Evolutionary conservation across 2,329 filamentous ascomycete species (phyloP).

Genomic region (Ustulina deusta): DNA sequence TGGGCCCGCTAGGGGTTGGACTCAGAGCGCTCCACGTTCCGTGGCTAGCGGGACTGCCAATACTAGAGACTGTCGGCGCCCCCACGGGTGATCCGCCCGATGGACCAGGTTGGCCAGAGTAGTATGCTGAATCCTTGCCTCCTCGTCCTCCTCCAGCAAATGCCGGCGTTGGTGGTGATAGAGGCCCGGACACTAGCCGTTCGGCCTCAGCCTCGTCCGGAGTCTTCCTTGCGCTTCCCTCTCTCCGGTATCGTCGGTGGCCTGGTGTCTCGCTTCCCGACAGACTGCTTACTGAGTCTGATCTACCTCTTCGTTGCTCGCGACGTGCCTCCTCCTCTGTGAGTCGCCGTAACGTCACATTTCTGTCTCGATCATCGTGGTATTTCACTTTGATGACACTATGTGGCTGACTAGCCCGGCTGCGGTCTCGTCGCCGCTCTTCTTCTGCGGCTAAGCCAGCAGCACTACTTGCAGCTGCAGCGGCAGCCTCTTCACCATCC

Average conservation of each 20-base stretch:
- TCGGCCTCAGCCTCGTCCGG: constrained; percentile 61
- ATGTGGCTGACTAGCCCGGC: constrained; percentile 61
- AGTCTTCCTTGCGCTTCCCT: constrained; percentile 60
- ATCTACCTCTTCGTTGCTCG: constrained; percentile 56
- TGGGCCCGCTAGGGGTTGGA: constrained; percentile 58
- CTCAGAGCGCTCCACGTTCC: constrained; percentile 67
- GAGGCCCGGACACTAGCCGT: constrained; percentile 54
- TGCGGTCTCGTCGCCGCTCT: constrained; percentile 56
- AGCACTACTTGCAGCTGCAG: constrained; percentile 61
- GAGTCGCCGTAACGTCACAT: constrained; percentile 70
- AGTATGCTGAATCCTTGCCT: constrained; percentile 72
- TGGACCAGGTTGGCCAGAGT: constrained; percentile 63
- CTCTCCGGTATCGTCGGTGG: constrained; percentile 64
- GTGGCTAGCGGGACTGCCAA: constrained; percentile 60
- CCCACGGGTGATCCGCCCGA: constrained; percentile 55
- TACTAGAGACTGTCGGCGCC: constrained; percentile 60
- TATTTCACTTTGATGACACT: constrained; percentile 72
- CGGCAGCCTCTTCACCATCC: constrained; percentile 60
- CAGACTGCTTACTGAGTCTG: constrained; percentile 66
- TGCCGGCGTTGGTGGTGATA: constrained; percentile 68
- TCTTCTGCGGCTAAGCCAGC: constrained; percentile 62
- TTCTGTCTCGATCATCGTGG: constrained; percentile 70
- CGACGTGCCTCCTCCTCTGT: constrained; percentile 70
- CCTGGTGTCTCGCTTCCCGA: constrained; percentile 67
- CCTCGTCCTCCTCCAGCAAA: constrained; percentile 64